Conservation (phyloP, 495 filamentous ascomycete species). For the Pseudomonodictys pantanalensis region DNA sequence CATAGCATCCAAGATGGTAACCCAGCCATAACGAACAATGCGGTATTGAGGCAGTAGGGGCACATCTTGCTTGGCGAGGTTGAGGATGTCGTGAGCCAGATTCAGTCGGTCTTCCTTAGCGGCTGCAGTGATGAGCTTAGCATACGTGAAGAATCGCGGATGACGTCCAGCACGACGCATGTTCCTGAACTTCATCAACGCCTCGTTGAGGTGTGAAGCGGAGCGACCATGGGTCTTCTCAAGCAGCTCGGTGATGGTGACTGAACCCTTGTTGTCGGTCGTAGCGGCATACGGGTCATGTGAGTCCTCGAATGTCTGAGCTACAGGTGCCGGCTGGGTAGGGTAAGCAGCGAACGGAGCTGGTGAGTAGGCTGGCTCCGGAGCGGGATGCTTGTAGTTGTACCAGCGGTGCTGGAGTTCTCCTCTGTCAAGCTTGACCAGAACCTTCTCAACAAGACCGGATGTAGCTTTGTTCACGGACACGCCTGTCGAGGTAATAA, state of each 20-base stretch:
- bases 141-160: conserved; percentile 91
- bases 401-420: conserved; percentile 61
- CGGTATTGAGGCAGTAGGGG: conserved; percentile 77
- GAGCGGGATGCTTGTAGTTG: conserved; percentile 47
- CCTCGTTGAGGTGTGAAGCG: conserved; percentile 72
- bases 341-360: conserved; percentile 38
- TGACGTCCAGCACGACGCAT: conserved; percentile 89
- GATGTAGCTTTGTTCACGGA: conserved; percentile 53
- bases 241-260: conserved; percentile 80
- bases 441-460: conserved; percentile 55
- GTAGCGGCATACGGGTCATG: conserved; percentile 86
- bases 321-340: conserved; percentile 38
- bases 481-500: conserved; percentile 49
- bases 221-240: conserved; percentile 67
- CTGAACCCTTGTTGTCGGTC: conserved; percentile 88
- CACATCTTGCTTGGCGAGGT: conserved; percentile 81
- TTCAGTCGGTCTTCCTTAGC: conserved; percentile 76
- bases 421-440: conserved; percentile 54
- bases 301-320: conserved; percentile 63
- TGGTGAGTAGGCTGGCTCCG: conserved; percentile 38
- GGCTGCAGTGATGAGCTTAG: conserved; percentile 87
- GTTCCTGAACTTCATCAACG: conserved; percentile 78
- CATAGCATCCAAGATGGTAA: conserved; percentile 92
- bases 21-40: conserved; percentile 89
- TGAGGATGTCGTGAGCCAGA: conserved; percentile 79